Conservation (phyloP, 2,329 filamentous ascomycete genomes). For the Keithomyces neogunnii region DNA sequence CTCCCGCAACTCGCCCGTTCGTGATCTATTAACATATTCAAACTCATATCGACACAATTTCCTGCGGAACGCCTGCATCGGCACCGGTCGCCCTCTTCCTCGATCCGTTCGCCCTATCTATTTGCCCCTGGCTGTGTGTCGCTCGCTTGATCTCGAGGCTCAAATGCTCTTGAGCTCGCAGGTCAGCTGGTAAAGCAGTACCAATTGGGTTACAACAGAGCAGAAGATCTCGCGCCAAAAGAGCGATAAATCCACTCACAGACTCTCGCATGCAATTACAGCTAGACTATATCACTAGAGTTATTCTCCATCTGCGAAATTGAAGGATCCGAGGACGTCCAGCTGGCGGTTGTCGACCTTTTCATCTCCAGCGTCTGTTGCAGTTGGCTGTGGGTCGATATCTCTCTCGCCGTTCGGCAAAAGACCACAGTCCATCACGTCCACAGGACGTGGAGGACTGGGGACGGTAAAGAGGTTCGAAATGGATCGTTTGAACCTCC, state of each 20-base stretch:
- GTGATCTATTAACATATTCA: constrained; percentile 2
- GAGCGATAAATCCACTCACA: not conserved
- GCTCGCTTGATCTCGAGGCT: constrained; percentile 1
- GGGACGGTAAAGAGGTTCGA: constrained; percentile 2
- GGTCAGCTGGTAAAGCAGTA: not conserved
- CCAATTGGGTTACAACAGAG: not conserved
- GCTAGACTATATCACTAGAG: constrained; percentile 3
- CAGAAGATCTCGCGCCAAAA: not conserved
- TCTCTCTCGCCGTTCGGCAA: not conserved
- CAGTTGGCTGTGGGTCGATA: not conserved
- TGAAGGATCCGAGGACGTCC: not conserved
- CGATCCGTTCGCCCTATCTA: not conserved
- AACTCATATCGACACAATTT: not conserved
- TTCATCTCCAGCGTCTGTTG: not conserved
- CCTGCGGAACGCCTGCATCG: not conserved
- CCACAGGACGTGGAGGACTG: not conserved
- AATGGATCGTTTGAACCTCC: constrained; percentile 21
- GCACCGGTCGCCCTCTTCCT: not conserved
- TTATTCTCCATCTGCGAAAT: not conserved
- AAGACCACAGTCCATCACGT: not conserved
- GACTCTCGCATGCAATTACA: not conserved
- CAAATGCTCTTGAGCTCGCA: not conserved
- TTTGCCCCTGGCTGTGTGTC: not conserved
- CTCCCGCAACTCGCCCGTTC: not conserved
- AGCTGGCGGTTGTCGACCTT: not conserved